These are phyloP conservation scores for Draba incana DNA, from an alignment of 345 rosid genomes.

Conservation along the genomic window DNA sequence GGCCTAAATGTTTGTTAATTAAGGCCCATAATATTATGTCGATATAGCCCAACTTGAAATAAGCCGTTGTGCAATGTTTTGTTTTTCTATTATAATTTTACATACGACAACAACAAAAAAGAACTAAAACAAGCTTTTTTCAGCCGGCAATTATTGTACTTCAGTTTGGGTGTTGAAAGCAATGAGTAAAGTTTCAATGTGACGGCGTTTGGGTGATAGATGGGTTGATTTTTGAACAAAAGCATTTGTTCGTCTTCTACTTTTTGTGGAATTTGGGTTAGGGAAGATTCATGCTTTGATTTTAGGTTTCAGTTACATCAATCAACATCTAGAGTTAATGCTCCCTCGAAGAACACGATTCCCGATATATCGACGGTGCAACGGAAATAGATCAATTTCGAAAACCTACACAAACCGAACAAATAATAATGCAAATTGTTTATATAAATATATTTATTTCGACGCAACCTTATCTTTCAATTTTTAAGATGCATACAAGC, in stretches of 20 bases:
- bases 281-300: constrained; percentile 33
- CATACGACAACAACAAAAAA: no score
- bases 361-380: constrained; percentile 28
- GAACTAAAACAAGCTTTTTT: background rate
- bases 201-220: constrained; percentile 15
- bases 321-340: constrained; percentile 39
- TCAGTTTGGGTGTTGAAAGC: background rate
- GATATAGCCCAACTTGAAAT: no score
- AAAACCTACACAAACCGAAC: constrained; percentile 2
- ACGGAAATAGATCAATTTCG: constrained; percentile 8
- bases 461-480: constrained; percentile 18
- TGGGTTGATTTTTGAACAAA: constrained; percentile 18
- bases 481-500: constrained; percentile 5
- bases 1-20: no score
- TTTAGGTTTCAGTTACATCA: constrained; percentile 40
- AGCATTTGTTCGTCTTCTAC: constrained; percentile 27
- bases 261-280: background rate
- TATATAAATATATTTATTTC: background rate
- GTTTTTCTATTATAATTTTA: no score
- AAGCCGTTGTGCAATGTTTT: no score
- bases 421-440: background rate
- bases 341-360: constrained; percentile 39
- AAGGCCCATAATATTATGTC: no score
- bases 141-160: background rate
- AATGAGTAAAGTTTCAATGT: background rate